These are phyloP conservation scores for Neurospora africana DNA, from an alignment of 495 filamentous ascomycete species.

Conservation along the genomic window DNA sequence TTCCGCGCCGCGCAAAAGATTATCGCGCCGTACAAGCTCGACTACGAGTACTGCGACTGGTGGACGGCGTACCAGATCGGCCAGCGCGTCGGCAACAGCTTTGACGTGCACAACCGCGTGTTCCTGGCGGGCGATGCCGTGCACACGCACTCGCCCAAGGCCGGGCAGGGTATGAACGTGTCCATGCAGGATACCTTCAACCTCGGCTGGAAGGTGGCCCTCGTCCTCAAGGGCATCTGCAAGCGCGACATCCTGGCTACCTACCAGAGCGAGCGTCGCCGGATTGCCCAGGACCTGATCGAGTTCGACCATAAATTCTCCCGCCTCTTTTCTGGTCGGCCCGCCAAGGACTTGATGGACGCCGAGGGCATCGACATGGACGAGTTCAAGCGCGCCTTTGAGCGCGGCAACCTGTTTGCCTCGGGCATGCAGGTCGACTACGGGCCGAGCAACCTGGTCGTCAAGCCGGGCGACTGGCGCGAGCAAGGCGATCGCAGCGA, in stretches of 20 bases:
- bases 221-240: constrained; percentile 47
- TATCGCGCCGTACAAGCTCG: constrained; percentile 50
- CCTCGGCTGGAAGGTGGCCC: constrained; percentile 64
- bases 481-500: constrained; percentile 41
- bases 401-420: constrained; percentile 27
- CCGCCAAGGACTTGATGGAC: constrained; percentile 35
- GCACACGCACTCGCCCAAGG: constrained; percentile 60
- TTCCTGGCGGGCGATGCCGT: constrained; percentile 58
- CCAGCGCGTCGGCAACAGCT: constrained; percentile 58
- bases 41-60: constrained; percentile 50
- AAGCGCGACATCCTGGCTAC: constrained; percentile 51
- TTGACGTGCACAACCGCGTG: constrained; percentile 46
- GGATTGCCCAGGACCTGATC: constrained; percentile 62
- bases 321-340: constrained; percentile 32
- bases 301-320: constrained; percentile 60
- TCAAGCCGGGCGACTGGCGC: constrained; percentile 11
- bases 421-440: constrained; percentile 28
- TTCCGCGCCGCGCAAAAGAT: constrained; percentile 51
- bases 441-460: constrained; percentile 18
- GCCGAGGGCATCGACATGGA: constrained; percentile 34
- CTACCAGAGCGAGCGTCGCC: constrained; percentile 60
- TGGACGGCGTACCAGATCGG: constrained; percentile 43
- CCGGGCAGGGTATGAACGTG: constrained; percentile 71
- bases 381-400: constrained; percentile 33
- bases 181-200: constrained; percentile 60